Evolutionary conservation across 1,284 basidiomycete species (phyloP), one percentile per base, ranked within the genome.

Genomic region (Somion occarium): DNA sequence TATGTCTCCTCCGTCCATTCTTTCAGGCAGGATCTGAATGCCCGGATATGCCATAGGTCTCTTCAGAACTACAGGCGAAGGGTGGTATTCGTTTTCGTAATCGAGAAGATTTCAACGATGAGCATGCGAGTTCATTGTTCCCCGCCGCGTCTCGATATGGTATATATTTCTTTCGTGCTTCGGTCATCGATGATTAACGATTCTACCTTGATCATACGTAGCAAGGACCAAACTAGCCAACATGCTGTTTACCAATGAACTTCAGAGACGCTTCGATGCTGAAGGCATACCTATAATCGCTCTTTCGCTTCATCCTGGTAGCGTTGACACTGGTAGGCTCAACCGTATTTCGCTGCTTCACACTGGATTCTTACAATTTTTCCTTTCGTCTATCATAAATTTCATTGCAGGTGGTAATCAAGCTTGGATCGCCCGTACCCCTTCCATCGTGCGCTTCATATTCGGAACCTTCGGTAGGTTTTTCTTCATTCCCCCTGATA

Each of bases 91-190:
- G 53, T 42, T 78, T 75, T 61, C 63, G 61, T n/a, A 64, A 57
- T 41, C 46, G 71, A 2, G 67, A 72, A 3, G 73, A 74, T 44
- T 61, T 76, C 23, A 75, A 76, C 41, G 54, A 62, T 2, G 64
- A 69, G 42, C 41, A 49, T 44, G 41, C 39, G 4, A 26, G 26
- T 15, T 23, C 26, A 24, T 49, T 37, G 11, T 11, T 24, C 12
- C 22, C 48, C n/a, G 19, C 48, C 7, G 5, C 44, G 23, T n/a
- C 3, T 7, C 41, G 49, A 44, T 50, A 44, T 19, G 41, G 49
- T 50, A 50, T 39, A 20, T 15, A 39, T 39, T 39, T 39, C 5
- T 5, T 39, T 3, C 5, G n/a, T 4, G 3, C 3, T 39, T 4
- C 13, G 5, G 13, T 39, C 5, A 4, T 5, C 5, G 20, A 5